Evolutionary conservation across 1,284 basidiomycete genomes (phyloP), one percentile per base, ranked within the genome.

Genomic region (Sporisorium exsertum): DNA sequence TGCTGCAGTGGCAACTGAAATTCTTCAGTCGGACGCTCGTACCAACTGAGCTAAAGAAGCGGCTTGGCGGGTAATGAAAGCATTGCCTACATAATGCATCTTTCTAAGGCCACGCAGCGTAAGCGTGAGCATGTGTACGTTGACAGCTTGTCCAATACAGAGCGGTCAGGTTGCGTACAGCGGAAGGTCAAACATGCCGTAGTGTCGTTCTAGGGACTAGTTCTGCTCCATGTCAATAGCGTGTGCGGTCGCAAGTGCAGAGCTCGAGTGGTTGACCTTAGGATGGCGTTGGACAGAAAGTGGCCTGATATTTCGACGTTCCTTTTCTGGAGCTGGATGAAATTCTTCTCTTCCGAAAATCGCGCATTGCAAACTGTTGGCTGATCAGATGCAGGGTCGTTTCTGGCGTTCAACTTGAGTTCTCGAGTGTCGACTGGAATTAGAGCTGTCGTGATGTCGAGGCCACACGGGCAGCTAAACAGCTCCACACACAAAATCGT

Each of bases 11-110:
- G 53, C 57, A 69, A 74, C 65, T 65, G 65, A 61, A n/a, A 74
- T 74, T 55, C 72, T 75, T 75, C 72, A 75, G 72, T 75, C 72
- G 72, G 60, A 75, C 72, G 72, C 72, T 75, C 72, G 72, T 75
- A 75, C 72, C 72, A 75, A 63, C 72, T 75, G 72, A 75, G 72
- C 72, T 75, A 75, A 67, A 64, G 64, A 68, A 73, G 70, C 70
- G 16, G 7, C 20, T 27, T 62, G 49, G 9, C n/a, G 4, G n/a
- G n/a, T 2, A 2, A 47, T 27, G 46, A 5, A 27, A 49, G 45
- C 18, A 20, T 35, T 35, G 35, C 35, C 5, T 32, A 32, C 5
- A 32, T 32, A 32, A n/a, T n/a, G n/a, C n/a, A n/a, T n/a, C n/a
- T n/a, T n/a, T n/a, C n/a, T n/a, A n/a, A n/a, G n/a, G n/a, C n/a